A percentile compares a stretch with the other conserved stretches of the same genome.
Conservation (phyloP, 495 filamentous ascomycete genomes). For the Penicillium fimorum region DNA sequence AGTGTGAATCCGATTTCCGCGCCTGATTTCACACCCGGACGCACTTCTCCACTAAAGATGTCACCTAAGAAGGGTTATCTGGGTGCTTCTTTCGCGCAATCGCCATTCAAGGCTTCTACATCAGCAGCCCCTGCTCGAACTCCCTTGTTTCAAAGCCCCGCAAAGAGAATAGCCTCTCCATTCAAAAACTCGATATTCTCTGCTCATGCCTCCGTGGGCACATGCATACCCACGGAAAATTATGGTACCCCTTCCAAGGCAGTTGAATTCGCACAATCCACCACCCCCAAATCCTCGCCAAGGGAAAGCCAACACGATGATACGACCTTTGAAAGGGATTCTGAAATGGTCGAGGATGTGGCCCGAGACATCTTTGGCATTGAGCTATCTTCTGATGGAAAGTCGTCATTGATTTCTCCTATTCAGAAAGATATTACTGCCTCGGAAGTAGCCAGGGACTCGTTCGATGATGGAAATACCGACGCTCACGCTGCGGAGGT, state of each 20-base stretch:
- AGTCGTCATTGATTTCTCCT: conserved; percentile 12
- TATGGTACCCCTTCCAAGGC: background rate
- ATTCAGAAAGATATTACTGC: background rate
- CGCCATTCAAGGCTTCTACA: conserved; percentile 29
- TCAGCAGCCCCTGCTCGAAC: conserved; percentile 32
- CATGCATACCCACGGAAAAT: background rate
- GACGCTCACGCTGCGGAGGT: background rate
- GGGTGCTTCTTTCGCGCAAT: conserved; percentile 34
- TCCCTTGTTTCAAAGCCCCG: conserved; percentile 45
- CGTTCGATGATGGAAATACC: conserved; percentile 14
- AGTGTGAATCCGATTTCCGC: conserved; percentile 17
- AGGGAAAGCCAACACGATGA: background rate
- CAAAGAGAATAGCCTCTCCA: conserved; percentile 41
- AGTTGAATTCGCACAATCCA: background rate
- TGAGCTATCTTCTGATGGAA: conserved; percentile 19
- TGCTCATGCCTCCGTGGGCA: conserved; percentile 8
- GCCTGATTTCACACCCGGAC: conserved; percentile 30
- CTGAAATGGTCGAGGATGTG: conserved; percentile 29
- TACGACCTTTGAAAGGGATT: conserved; percentile 13
- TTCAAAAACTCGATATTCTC: conserved; percentile 36
- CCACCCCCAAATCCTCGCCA: conserved; percentile 3
- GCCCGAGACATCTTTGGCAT: conserved; percentile 30
- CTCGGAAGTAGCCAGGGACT: conserved; percentile 3
- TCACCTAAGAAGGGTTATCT: conserved; percentile 47
- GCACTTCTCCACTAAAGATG: conserved; percentile 40